phyloP scores from a whole-genome alignment of 73 alveolate species.

The Paramecium sonneborni region DNA sequence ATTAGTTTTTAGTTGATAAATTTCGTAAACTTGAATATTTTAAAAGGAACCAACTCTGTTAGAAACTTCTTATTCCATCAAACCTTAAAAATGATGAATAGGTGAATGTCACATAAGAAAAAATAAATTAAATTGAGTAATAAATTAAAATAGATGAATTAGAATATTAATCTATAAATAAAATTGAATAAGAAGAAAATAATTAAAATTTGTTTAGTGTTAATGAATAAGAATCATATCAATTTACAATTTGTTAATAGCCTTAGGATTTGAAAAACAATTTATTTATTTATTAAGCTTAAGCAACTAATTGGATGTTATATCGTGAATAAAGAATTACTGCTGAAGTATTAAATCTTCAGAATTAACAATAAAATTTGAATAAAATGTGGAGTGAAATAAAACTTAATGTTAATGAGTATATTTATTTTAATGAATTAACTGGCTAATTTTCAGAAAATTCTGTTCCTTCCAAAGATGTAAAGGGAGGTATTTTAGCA shows the following conservation, averaged over 20 bases:
- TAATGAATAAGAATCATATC: neutral
- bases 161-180: neutral
- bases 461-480: neutral
- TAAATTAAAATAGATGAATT: neutral
- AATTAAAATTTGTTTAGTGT: neutral
- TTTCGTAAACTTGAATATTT: neutral
- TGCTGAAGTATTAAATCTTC: conserved; percentile 25
- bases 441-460: conserved; percentile 22
- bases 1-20: neutral
- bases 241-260: neutral
- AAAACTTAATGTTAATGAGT: neutral
- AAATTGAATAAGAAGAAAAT: neutral
- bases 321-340: conserved; percentile 40
- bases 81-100: neutral
- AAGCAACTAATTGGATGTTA: conserved; percentile 64
- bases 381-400: conserved; percentile 64
- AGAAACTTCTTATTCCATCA: neutral
- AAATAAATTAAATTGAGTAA: neutral
- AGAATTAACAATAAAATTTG: neutral
- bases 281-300: conserved; percentile 25
- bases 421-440: conserved; percentile 59
- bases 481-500: conserved; percentile 63
- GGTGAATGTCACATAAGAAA: neutral
- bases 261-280: conserved; percentile 13
- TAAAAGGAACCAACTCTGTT: neutral